A percentile compares a stretch with the other conserved stretches of the same genome.
Evolutionary conservation across 192 early-diverging fungal species (phyloP).

Genomic region (Powellomyces hirtus): DNA sequence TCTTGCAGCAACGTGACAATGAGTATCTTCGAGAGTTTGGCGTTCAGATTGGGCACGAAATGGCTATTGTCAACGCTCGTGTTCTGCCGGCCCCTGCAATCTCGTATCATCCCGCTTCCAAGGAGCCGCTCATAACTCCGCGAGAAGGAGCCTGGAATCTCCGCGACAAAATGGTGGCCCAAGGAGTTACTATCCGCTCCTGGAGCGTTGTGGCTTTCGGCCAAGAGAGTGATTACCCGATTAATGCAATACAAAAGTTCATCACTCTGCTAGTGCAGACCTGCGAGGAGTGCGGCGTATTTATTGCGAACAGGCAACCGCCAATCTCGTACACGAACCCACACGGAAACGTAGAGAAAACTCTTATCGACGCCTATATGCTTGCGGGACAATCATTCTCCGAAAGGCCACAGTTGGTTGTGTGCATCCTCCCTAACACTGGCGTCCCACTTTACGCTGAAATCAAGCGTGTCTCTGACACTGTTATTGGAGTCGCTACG

Average conservation of each 20-base stretch:
- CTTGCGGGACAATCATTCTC: conserved; percentile 61
- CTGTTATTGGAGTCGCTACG: conserved; percentile 82
- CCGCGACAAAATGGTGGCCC: conserved; percentile 71
- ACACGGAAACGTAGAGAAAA: conserved; percentile 66
- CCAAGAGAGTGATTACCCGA: conserved; percentile 47
- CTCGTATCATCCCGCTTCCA: conserved; percentile 63
- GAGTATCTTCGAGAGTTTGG: conserved; percentile 79
- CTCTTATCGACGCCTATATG: conserved; percentile 70
- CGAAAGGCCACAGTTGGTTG: conserved; percentile 73
- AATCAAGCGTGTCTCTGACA: conserved; percentile 87
- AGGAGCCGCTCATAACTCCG: conserved; percentile 57
- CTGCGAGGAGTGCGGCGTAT: conserved; percentile 68
- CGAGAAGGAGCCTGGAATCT: conserved; percentile 86
- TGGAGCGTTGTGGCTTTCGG: conserved; percentile 83
- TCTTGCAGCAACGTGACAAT: conserved; percentile 67
- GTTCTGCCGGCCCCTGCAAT: conserved; percentile 78
- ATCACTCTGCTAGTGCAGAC: conserved; percentile 71
- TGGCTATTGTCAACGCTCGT: conserved; percentile 70
- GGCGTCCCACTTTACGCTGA: conserved; percentile 78
- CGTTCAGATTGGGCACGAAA: conserved; percentile 62
- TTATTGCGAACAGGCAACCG: conserved; percentile 52
- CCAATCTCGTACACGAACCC: conserved; percentile 58
- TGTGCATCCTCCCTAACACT: conserved; percentile 81
- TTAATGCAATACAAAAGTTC: conserved; percentile 64
- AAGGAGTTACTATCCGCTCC: conserved; percentile 71